Conservation (phyloP, 129 eudicot species). For the Helianthus tuberosus region DNA sequence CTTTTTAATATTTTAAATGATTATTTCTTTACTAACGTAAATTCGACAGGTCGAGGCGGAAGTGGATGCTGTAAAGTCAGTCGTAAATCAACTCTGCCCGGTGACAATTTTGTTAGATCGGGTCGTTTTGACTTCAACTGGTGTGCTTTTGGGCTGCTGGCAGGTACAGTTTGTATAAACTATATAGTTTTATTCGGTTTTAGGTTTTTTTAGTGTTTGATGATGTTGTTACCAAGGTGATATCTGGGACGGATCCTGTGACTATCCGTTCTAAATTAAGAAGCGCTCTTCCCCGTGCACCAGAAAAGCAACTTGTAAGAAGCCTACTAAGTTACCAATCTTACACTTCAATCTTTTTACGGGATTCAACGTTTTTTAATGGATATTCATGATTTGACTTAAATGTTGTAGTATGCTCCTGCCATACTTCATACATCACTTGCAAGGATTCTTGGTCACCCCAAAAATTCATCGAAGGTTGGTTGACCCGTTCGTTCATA, state of each 20-base stretch:
- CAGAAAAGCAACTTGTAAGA: conserved; percentile 90
- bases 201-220: neutral
- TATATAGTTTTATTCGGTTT: neutral
- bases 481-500: neutral
- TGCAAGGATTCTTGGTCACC: conserved; percentile 94
- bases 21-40: neutral
- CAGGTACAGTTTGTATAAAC: conserved; percentile 49
- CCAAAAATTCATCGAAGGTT: conserved; percentile 56
- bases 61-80: conserved; percentile 68
- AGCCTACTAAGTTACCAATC: conserved; percentile 10
- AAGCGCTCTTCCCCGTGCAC: conserved; percentile 88
- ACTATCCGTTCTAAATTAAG: conserved; percentile 68
- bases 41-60: conserved; percentile 78
- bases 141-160: conserved; percentile 96
- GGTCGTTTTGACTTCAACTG: conserved; percentile 93
- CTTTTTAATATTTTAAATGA: conserved; percentile 16
- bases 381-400: conserved; percentile 14
- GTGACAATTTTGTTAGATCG: conserved; percentile 66
- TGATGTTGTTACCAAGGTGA: conserved; percentile 48
- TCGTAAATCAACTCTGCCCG: conserved; percentile 68
- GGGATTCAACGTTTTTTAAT: neutral
- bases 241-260: conserved; percentile 86
- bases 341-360: neutral
- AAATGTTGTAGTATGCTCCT: conserved; percentile 72
- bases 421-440: conserved; percentile 90